Evolutionary conservation across 164 flowering plant species (phyloP).

Genomic region (Chimonanthus salicifolius): DNA sequence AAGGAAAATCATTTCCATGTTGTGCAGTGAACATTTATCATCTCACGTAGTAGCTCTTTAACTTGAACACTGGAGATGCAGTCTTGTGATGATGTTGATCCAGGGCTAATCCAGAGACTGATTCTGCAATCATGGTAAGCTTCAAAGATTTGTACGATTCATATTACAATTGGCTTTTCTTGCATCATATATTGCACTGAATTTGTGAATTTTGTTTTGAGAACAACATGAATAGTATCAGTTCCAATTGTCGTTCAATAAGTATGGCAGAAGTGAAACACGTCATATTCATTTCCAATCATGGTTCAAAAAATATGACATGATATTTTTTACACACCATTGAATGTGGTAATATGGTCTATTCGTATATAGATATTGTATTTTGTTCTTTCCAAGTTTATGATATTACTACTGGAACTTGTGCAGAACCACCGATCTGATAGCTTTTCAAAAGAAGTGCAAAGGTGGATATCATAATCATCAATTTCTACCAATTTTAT

Average conservation of each 20-base stretch:
- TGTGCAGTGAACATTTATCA: background rate
- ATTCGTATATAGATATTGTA: background rate
- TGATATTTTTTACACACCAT: background rate
- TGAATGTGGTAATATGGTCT: background rate
- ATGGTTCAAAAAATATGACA: background rate
- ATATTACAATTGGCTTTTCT: background rate
- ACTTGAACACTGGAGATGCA: background rate
- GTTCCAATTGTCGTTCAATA: background rate
- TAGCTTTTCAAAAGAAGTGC: background rate
- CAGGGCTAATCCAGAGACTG: background rate
- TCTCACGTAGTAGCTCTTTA: background rate
- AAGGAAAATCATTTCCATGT: background rate
- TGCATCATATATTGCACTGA: constrained; percentile 1
- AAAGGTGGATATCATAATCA: background rate
- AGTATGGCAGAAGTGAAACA: background rate
- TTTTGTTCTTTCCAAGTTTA: background rate
- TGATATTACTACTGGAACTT: background rate
- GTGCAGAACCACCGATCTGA: background rate
- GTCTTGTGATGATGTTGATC: background rate
- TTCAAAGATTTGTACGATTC: background rate
- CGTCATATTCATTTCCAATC: too few relatives aligned
- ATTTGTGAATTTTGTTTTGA: background rate
- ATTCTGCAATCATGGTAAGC: background rate
- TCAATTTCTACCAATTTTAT: too few relatives aligned
- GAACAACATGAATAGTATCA: too few relatives aligned